A percentile compares a stretch with the other conserved stretches of the same genome.
These are phyloP conservation scores for Austroboletus rostrupii DNA, from an alignment of 1,284 basidiomycete genomes.

Conservation along the genomic window DNA sequence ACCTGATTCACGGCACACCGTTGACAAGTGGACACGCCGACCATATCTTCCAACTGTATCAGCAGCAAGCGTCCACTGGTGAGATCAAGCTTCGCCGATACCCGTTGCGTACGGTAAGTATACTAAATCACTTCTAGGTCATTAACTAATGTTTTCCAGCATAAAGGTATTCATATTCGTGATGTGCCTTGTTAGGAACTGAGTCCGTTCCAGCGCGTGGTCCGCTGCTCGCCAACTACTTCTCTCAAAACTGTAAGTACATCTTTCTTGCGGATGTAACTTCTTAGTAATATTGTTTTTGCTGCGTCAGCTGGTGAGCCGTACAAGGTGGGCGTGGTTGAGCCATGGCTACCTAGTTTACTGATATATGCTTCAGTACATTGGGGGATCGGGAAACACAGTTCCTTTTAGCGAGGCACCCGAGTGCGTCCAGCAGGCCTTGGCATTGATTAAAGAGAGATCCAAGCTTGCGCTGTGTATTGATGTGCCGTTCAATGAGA, in stretches of 20 bases:
- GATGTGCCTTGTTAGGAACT: neutral
- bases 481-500: constrained; percentile 60
- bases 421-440: constrained; percentile 51
- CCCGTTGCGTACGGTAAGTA: constrained; percentile 55
- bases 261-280: neutral
- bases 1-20: constrained; percentile 49
- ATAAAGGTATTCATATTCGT: constrained; percentile 48
- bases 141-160: constrained; percentile 37
- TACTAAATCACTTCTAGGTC: neutral
- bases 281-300: constrained; percentile 2
- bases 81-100: constrained; percentile 59
- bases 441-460: constrained; percentile 53
- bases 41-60: constrained; percentile 57
- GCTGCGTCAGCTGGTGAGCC: constrained; percentile 57
- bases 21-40: constrained; percentile 45
- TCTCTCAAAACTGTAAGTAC: constrained; percentile 73
- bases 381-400: constrained; percentile 68
- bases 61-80: constrained; percentile 55
- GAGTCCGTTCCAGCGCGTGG: constrained; percentile 51
- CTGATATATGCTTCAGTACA: constrained; percentile 48
- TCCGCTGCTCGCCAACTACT: constrained; percentile 69
- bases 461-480: constrained; percentile 38
- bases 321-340: constrained; percentile 49
- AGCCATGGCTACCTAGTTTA: neutral
- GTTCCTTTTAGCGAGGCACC: constrained; percentile 59